These are phyloP conservation scores for Achaetomium macrosporum DNA, from an alignment of 2,329 filamentous ascomycete species.

Conservation along the genomic window DNA sequence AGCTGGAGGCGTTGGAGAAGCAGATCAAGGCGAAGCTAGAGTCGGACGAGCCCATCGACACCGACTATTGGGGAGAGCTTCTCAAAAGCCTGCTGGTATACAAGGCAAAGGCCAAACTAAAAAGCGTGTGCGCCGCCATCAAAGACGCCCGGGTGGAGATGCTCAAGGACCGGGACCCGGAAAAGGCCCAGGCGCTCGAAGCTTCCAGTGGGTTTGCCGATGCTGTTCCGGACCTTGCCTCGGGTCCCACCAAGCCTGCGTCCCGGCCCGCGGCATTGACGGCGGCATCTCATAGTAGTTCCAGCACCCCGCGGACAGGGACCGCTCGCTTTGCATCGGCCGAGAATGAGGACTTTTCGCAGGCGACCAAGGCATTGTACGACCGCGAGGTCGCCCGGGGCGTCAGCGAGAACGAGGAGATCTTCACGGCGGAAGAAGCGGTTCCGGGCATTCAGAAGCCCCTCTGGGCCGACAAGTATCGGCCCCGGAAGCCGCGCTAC, in stretches of 20 bases:
- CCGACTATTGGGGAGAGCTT: constrained; percentile 95
- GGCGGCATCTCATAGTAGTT: constrained; percentile 20
- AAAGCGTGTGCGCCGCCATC: constrained; percentile 70
- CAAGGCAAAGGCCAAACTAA: constrained; percentile 85
- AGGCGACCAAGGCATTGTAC: constrained; percentile 81
- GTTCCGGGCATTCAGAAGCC: constrained; percentile 60
- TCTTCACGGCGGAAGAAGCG: constrained; percentile 85
- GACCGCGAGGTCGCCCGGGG: constrained; percentile 90
- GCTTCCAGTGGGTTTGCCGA: constrained; percentile 33
- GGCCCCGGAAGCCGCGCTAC: constrained; percentile 87
- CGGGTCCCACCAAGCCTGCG: constrained; percentile 18
- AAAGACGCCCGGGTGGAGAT: constrained; percentile 61
- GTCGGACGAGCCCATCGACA: constrained; percentile 88
- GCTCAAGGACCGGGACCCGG: constrained; percentile 60
- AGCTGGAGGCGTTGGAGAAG: constrained; percentile 78
- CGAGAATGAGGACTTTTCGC: constrained; percentile 73
- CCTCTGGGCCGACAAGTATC: constrained; percentile 77
- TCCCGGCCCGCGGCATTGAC: constrained; percentile 9
- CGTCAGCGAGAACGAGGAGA: constrained; percentile 88
- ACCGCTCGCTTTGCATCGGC: constrained; percentile 64
- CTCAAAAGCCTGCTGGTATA: constrained; percentile 78
- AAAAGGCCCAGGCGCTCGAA: constrained; percentile 50
- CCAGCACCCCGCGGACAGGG: constrained; percentile 43
- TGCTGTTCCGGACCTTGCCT: constrained; percentile 31
- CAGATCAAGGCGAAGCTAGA: constrained; percentile 83